These are phyloP conservation scores for Aspergillus costaricaensis DNA, from an alignment of 2,329 filamentous ascomycete genomes.

Conservation along the genomic window DNA sequence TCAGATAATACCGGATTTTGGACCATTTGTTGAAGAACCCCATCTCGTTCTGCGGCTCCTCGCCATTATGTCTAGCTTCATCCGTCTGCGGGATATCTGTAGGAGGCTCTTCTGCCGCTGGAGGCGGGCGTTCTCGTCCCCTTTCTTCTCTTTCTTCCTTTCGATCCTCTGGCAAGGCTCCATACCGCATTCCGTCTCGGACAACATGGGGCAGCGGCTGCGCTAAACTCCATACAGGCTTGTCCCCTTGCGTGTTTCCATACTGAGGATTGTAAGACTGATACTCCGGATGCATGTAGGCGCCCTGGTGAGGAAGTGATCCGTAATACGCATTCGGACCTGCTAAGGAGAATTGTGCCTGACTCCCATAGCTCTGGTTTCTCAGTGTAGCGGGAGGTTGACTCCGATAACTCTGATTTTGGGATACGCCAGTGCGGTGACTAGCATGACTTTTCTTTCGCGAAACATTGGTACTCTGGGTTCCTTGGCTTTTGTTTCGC, in stretches of 20 bases:
- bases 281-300: constrained; percentile 21
- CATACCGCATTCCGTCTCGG: constrained; percentile 48
- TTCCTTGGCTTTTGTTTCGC: not conserved
- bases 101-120: not conserved
- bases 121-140: not conserved
- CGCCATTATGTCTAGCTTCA: not conserved
- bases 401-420: not conserved
- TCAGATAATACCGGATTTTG: constrained; percentile 26
- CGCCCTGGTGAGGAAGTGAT: not conserved
- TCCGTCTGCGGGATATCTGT: not conserved
- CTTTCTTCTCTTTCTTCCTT: not conserved
- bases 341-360: not conserved
- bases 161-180: constrained; percentile 15
- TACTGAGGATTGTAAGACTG: constrained; percentile 52
- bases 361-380: not conserved
- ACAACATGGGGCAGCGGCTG: constrained; percentile 55
- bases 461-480: not conserved
- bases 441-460: not conserved
- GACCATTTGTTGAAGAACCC: constrained; percentile 32
- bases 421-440: not conserved
- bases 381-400: not conserved
- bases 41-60: not conserved
- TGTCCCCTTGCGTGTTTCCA: constrained; percentile 45
- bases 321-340: not conserved
- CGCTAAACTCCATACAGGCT: constrained; percentile 54